Evolutionary conservation across 768 basidiomycete genomes (phyloP).

Genomic region (Suillus brevipes): DNA sequence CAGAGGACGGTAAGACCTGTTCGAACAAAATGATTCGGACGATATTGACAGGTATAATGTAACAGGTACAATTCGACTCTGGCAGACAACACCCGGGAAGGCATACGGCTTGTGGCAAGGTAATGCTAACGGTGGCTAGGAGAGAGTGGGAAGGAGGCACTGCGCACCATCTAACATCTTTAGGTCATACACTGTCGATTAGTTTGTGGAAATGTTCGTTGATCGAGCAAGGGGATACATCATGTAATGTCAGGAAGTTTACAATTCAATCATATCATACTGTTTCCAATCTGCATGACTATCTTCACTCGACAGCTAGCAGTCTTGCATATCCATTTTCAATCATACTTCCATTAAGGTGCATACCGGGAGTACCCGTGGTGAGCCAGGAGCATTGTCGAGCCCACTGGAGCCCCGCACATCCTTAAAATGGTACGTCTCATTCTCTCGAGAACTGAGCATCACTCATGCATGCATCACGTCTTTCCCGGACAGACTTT

Average conservation of each 20-base stretch:
- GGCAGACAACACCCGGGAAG: constrained; percentile 96
- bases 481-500: no score
- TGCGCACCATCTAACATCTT: not conserved
- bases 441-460: not conserved
- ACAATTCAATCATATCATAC: constrained; percentile 15
- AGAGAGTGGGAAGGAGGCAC: constrained; percentile 21
- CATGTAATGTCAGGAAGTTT: constrained; percentile 20
- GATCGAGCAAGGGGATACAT: constrained; percentile 18
- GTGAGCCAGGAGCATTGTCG: no score
- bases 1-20: constrained; percentile 66
- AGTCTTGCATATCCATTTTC: not conserved
- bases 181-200: constrained; percentile 14
- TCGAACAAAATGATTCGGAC: not conserved
- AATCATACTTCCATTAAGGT: not conserved
- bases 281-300: constrained; percentile 2
- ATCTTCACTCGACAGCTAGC: not conserved
- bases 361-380: not conserved
- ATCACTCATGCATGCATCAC: not conserved
- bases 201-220: constrained; percentile 17
- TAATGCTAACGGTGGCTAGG: constrained; percentile 44
- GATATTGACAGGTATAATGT: constrained; percentile 13
- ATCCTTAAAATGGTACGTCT: not conserved
- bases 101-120: constrained; percentile 91
- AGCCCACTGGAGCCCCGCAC: not conserved
- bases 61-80: constrained; percentile 88